These are phyloP conservation scores for Aulographum hederae DNA, from an alignment of 2,329 filamentous ascomycete species.

Conservation along the genomic window DNA sequence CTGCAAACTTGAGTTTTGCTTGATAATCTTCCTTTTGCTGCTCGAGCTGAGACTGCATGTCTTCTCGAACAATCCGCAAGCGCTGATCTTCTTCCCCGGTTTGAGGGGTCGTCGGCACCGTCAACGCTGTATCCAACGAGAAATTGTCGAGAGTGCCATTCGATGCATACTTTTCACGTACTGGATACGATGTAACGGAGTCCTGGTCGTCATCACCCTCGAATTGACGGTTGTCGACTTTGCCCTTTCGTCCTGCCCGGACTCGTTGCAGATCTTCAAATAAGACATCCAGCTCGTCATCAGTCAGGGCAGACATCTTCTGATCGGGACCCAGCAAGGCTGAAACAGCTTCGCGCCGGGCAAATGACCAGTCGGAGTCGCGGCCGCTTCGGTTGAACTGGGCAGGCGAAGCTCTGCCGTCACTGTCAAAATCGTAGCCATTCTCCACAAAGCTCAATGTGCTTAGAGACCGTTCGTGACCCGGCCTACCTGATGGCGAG, in stretches of 20 bases:
- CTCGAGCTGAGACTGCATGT: slow-evolving; percentile 68
- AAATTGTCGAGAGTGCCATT: slow-evolving; percentile 92
- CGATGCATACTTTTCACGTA: slow-evolving; percentile 89
- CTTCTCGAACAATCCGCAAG: slow-evolving; percentile 57
- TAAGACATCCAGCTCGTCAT: slow-evolving; percentile 83
- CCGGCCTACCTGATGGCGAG: slow-evolving; percentile 39
- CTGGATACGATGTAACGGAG: slow-evolving; percentile 69
- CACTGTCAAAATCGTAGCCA: slow-evolving; percentile 53
- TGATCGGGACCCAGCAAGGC: slow-evolving; percentile 82
- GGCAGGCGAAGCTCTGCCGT: slow-evolving; percentile 63
- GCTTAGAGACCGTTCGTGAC: slow-evolving; percentile 52
- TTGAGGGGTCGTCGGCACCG: slow-evolving; percentile 82
- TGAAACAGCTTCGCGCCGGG: slow-evolving; percentile 78
- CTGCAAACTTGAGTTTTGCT: slow-evolving; percentile 56
- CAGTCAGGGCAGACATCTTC: slow-evolving; percentile 73
- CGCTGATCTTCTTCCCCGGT: slow-evolving; percentile 62
- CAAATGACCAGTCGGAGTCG: slow-evolving; percentile 90
- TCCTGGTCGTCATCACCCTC: slow-evolving; percentile 55
- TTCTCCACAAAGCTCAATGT: slow-evolving; percentile 33
- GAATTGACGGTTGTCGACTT: slow-evolving; percentile 34
- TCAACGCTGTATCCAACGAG: slow-evolving; percentile 82
- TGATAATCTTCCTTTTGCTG: slow-evolving; percentile 70
- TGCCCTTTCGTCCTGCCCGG: slow-evolving; percentile 63
- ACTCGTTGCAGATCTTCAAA: slow-evolving; percentile 89
- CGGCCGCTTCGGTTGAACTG: slow-evolving; percentile 45